phyloP scores from a whole-genome alignment of 345 rosid genomes.

The Acer yangbiense region DNA sequence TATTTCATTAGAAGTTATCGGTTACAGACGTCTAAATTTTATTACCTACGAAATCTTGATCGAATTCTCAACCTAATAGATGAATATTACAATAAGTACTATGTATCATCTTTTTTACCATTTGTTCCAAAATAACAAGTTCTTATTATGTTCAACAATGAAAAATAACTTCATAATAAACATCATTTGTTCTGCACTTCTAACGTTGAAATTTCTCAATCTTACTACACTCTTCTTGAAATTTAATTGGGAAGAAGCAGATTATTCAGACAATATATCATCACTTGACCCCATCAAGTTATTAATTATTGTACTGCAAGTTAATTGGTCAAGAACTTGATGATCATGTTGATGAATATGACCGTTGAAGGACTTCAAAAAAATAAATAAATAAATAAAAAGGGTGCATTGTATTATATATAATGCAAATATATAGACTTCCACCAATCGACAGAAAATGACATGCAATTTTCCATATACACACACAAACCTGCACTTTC shows the following conservation, averaged over 20 bases:
- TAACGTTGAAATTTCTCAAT: no score
- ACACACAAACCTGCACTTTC: neutral
- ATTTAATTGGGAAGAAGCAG: neutral
- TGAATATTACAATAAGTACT: no score
- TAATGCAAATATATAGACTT: neutral
- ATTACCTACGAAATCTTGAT: no score
- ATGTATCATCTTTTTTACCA: no score
- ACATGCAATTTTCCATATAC: neutral
- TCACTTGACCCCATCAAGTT: neutral
- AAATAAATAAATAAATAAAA: neutral
- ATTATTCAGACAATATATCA: neutral
- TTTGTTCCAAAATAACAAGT: no score
- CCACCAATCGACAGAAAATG: conserved; percentile 3
- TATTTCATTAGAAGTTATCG: no score
- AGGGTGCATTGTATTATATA: neutral
- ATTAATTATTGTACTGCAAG: neutral
- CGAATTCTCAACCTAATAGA: no score
- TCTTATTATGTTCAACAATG: no score
- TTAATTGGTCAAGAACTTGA: neutral
- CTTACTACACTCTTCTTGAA: no score
- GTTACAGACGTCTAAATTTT: no score
- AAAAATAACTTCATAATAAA: no score
- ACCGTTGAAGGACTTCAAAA: neutral
- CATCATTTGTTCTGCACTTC: no score
- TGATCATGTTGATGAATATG: conserved; percentile 12